Evolutionary conservation across 768 basidiomycete species (phyloP).

Genomic region (Hysterangium stoloniferum): DNA sequence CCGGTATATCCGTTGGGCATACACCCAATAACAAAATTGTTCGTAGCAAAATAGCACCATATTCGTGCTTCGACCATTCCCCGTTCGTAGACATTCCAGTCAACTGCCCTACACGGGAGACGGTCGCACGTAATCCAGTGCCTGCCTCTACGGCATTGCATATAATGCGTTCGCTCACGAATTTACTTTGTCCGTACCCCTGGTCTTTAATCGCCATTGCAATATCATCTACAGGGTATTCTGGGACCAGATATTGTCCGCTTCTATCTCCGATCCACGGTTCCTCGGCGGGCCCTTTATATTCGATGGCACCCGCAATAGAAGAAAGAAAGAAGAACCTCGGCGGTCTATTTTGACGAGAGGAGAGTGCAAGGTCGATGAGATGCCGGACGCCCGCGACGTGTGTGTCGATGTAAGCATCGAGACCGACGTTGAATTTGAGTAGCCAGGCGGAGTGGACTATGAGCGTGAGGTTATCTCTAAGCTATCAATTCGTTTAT

Average conservation of each 20-base stretch:
- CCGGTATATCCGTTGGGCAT: background rate
- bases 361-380: slow-evolving; percentile 12
- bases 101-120: background rate
- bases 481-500: background rate
- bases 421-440: slow-evolving; percentile 12
- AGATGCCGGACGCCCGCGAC: slow-evolving; percentile 13
- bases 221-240: background rate
- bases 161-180: background rate
- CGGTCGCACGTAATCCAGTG: background rate
- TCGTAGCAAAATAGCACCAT: background rate
- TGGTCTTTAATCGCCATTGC: background rate
- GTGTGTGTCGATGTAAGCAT: slow-evolving; percentile 11
- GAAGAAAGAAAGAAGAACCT: slow-evolving; percentile 6
- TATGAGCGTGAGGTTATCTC: slow-evolving; percentile 3
- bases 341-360: slow-evolving; percentile 5
- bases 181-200: slow-evolving; percentile 1
- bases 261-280: background rate
- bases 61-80: background rate
- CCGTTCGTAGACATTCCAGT: background rate
- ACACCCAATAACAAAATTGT: background rate
- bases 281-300: background rate
- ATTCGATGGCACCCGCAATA: slow-evolving; percentile 1
- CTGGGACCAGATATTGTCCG: background rate
- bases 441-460: slow-evolving; percentile 14
- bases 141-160: background rate